Base-by-base conservation (phyloP, 1,139 yeast species). In the Hansenula sp. region DNA sequence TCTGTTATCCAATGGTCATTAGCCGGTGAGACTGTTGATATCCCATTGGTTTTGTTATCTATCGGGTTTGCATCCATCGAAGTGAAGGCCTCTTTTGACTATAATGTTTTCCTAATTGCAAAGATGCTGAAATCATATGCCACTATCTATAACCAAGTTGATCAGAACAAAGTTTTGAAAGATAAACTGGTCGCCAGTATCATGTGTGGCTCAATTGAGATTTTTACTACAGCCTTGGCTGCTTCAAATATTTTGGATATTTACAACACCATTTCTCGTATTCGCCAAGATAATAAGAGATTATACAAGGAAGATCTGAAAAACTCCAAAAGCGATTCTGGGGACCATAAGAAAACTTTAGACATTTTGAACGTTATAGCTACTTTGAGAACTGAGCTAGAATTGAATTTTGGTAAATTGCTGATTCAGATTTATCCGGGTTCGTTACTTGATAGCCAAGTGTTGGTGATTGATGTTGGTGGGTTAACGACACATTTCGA, bases 231-330 rank as follows among this genome's bases (percentile, higher is more conserved):
- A 0, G 88, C 96, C 0, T 72, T 93, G 55, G 84, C 95, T 0
- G 94, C 95, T 0, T 84, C 96, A 0, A 89, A 85, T 56, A 68
- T 88, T 29, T 71, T 83, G 51, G 96, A 91, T 64, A 82, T 93
- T 39, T 77, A 79, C 56, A 84, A 83, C 47, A 81, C 94, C 0
- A 67, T 88, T 21, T 66, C 77, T 40, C 72, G 96, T 53, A 81
- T 90, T 72, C 71, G 81, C 27, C 85, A 81, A 52, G 96, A 89
- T 47, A 84, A 80, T 52, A 74, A 73, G 51, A 71, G 78, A 5
- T 84, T 94, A 0, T 89, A 90, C 57, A 76, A 74, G 44, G 96
- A 89, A 51, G 87, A 87, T 3, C 68, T 67, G 43, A 55, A 58
- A 33, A 64, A 58, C 41, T 58, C 64, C 0, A 57, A 58, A 44